A percentile compares a stretch with the other conserved stretches of the same genome.
phyloP scores from a whole-genome alignment of 176 grass and related monocot genomes.

The Phyllostachys edulis region DNA sequence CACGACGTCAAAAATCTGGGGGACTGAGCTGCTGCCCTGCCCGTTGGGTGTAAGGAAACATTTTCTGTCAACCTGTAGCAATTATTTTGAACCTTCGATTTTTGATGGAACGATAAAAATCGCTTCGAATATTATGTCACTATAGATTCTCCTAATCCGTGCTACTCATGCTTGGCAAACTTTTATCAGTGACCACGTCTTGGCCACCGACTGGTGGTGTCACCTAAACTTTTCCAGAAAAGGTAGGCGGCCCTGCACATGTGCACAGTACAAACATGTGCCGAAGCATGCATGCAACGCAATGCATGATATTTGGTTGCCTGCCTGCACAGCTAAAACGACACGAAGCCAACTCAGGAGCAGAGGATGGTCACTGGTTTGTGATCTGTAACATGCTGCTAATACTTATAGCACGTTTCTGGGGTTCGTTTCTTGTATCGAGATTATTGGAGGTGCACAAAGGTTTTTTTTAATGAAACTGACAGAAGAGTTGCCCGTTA shows the following conservation, averaged over 20 bases:
- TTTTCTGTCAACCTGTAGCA: no score
- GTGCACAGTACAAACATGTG: slow-evolving; percentile 32
- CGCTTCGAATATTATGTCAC: no score
- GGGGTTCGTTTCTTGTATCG: not conserved
- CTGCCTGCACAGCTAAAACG: not conserved
- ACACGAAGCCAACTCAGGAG: slow-evolving; percentile 37
- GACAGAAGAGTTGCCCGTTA: no score
- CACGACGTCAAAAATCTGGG: not conserved
- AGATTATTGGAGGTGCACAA: slow-evolving; percentile 37
- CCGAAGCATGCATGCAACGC: not conserved
- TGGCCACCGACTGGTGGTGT: slow-evolving; percentile 22
- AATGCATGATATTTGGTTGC: not conserved
- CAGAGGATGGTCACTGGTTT: not conserved
- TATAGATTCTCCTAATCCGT: no score
- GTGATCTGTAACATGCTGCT: not conserved
- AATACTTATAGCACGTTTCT: not conserved
- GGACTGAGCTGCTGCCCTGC: no score
- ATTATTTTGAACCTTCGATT: no score
- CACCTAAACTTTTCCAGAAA: slow-evolving; percentile 32
- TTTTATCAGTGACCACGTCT: slow-evolving; percentile 1
- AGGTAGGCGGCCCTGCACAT: slow-evolving; percentile 26
- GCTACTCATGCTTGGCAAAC: not conserved
- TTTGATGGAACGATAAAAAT: no score
- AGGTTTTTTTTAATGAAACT: no score
- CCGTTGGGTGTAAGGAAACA: not conserved